phyloP scores from a whole-genome alignment of 1,284 basidiomycete genomes.

The Apiotrichum mycotoxinovorans region DNA sequence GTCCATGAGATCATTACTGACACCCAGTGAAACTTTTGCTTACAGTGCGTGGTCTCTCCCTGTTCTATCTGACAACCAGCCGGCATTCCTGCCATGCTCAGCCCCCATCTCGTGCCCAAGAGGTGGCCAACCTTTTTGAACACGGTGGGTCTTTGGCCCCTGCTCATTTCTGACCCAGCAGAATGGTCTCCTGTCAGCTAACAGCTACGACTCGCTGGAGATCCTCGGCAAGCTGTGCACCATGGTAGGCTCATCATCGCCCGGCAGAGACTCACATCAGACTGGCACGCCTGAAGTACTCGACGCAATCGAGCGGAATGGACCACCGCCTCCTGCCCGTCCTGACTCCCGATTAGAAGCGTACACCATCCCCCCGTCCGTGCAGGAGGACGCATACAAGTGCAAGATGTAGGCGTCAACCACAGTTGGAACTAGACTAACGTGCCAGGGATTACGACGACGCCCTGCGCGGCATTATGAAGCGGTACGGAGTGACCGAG shows the following conservation, averaged over 20 bases:
- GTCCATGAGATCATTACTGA: neutral
- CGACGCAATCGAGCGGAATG: neutral
- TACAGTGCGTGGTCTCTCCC: constrained; percentile 10
- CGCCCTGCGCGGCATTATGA: constrained; percentile 15
- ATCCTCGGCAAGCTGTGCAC: constrained; percentile 26
- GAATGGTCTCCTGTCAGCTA: constrained; percentile 3
- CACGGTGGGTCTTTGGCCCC: constrained; percentile 5
- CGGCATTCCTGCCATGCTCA: constrained; percentile 2
- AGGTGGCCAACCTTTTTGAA: constrained; percentile 33
- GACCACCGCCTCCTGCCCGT: neutral
- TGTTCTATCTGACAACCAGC: neutral
- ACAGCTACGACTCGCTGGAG: constrained; percentile 15
- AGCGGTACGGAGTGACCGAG: constrained; percentile 25
- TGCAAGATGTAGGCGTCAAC: constrained; percentile 16
- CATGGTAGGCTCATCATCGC: constrained; percentile 11
- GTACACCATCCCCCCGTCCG: constrained; percentile 16
- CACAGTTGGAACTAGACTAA: neutral
- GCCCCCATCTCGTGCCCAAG: constrained; percentile 10
- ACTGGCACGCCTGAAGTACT: neutral
- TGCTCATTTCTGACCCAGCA: neutral
- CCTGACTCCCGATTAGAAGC: constrained; percentile 16
- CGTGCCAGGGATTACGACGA: constrained; percentile 7
- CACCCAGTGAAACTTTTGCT: constrained; percentile 23
- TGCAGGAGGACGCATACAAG: constrained; percentile 23
- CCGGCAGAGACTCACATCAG: neutral